A percentile compares a stretch with the other conserved stretches of the same genome.
phyloP scores from a whole-genome alignment of 805 yeast genomes.

The Candida maris region DNA sequence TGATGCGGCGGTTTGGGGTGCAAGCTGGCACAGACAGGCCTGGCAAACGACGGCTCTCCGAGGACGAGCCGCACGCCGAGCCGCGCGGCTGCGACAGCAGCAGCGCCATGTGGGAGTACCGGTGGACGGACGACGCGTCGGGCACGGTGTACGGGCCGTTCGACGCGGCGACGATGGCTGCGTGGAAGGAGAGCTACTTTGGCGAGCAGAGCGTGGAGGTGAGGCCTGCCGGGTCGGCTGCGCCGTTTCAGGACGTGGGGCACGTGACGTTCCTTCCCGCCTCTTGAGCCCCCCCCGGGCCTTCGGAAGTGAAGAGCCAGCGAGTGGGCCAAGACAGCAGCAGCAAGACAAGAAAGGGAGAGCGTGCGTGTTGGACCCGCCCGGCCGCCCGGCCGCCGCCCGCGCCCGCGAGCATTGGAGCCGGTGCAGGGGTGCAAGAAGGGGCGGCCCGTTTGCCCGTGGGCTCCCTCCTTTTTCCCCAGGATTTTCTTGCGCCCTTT shows the following conservation, averaged over 20 bases:
- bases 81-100: no score
- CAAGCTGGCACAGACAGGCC: conserved; percentile 36
- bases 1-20: conserved; percentile 34
- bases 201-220: conserved; percentile 41
- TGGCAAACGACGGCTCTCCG: conserved; percentile 28
- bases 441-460: conserved; percentile 1
- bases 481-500: no score
- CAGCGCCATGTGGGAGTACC: conserved; percentile 14
- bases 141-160: conserved; percentile 46
- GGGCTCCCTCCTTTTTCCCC: no score
- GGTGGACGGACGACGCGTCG: conserved; percentile 11
- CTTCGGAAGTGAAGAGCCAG: no score
- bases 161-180: conserved; percentile 50
- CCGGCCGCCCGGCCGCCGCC: no score
- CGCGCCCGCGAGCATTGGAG: no score
- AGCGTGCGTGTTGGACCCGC: no score
- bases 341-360: no score
- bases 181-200: conserved; percentile 51
- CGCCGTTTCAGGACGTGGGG: conserved; percentile 9
- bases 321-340: no score
- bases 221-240: conserved; percentile 25
- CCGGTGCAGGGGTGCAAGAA: no score
- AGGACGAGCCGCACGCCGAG: conserved; percentile 5
- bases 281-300: no score
- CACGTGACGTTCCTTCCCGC: conserved; percentile 3